Evolutionary conservation across 2,329 filamentous ascomycete genomes (phyloP).

Genomic region (Rhinocladiella similis): DNA sequence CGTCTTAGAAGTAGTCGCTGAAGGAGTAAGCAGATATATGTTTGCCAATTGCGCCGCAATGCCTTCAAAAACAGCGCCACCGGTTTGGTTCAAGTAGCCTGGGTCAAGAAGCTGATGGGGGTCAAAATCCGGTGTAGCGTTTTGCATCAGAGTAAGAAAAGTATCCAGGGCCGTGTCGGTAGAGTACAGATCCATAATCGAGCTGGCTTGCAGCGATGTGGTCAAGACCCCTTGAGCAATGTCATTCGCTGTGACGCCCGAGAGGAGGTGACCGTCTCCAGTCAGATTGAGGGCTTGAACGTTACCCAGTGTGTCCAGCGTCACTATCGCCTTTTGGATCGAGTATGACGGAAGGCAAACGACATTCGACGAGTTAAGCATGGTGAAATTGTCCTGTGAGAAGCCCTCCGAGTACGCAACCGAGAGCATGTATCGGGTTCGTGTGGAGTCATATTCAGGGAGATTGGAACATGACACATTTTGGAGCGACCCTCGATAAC

Average conservation of each 20-base stretch:
- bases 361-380: constrained; percentile 25
- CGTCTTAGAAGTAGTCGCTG: not conserved
- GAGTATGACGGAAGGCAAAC: constrained; percentile 22
- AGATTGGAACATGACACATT: constrained; percentile 23
- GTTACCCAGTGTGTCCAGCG: constrained; percentile 13
- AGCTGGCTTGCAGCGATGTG: constrained; percentile 6
- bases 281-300: constrained; percentile 16
- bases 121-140: constrained; percentile 10
- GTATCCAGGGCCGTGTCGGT: constrained; percentile 3
- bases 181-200: not conserved
- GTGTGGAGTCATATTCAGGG: constrained; percentile 11
- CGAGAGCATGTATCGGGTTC: constrained; percentile 16
- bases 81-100: constrained; percentile 10
- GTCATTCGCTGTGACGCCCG: constrained; percentile 11
- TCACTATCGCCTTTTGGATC: constrained; percentile 14
- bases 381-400: constrained; percentile 17
- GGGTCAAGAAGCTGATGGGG: constrained; percentile 14
- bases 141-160: constrained; percentile 18
- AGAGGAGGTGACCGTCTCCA: constrained; percentile 5
- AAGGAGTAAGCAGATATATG: constrained; percentile 17
- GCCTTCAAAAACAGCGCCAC: constrained; percentile 7
- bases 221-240: constrained; percentile 15
- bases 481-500: constrained; percentile 17
- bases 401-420: constrained; percentile 20
- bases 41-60: constrained; percentile 20